Conservation (phyloP, 257 asterid species). For the Solanum appendiculatum region DNA sequence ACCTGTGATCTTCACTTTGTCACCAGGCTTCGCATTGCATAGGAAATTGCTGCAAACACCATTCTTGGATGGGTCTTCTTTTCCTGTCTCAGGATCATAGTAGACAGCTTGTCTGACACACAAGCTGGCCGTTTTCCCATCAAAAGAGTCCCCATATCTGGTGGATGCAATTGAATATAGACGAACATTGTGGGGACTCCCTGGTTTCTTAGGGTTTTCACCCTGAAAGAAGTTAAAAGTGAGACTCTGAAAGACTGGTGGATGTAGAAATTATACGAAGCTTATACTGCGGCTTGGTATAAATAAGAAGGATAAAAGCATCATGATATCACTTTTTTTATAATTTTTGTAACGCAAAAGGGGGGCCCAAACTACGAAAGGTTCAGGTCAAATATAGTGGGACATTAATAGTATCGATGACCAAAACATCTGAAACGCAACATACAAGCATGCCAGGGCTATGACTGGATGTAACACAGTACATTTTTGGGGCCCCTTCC, state of each 20-base stretch:
- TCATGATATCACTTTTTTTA: neutral
- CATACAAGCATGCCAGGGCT: neutral
- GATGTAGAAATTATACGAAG: neutral
- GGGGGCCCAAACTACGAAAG: neutral
- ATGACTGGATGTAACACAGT: neutral
- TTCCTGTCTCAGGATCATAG: conserved; percentile 82
- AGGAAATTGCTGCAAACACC: conserved; percentile 89
- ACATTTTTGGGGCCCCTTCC: neutral
- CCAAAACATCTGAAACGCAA: neutral
- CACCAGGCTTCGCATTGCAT: conserved; percentile 87
- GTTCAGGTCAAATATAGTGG: neutral
- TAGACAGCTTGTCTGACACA: conserved; percentile 90
- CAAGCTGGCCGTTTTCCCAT: conserved; percentile 81
- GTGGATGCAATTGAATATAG: conserved; percentile 89
- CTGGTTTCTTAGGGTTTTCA: conserved; percentile 90
- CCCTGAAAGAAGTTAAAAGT: conserved; percentile 37
- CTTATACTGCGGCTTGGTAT: neutral
- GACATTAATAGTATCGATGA: neutral
- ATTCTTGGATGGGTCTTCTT: conserved; percentile 73
- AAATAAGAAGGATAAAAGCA: neutral
- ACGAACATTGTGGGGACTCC: conserved; percentile 72
- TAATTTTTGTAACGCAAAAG: neutral
- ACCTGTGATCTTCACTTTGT: conserved; percentile 78
- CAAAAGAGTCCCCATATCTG: conserved; percentile 80
- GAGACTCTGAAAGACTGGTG: neutral